These are phyloP conservation scores for Alternaria longipes DNA, from an alignment of 2,329 filamentous ascomycete genomes.

Conservation along the genomic window DNA sequence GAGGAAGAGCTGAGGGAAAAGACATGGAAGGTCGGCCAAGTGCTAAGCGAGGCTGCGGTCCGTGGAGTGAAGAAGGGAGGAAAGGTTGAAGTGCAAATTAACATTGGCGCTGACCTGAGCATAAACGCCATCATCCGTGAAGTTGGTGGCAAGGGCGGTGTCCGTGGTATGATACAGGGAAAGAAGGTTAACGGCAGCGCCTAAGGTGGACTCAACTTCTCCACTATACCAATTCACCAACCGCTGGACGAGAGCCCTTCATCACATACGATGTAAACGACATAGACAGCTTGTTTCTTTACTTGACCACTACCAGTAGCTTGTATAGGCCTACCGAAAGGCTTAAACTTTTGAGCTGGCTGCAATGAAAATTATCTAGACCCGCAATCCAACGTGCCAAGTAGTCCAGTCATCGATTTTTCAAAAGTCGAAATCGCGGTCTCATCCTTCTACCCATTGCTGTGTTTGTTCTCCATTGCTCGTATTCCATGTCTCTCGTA, in stretches of 20 bases:
- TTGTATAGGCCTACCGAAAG: neutral
- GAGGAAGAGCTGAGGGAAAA: conserved; percentile 89
- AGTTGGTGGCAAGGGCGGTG: conserved; percentile 84
- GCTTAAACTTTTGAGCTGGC: neutral
- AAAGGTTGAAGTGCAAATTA: conserved; percentile 94
- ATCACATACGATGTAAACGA: neutral
- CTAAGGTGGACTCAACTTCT: conserved; percentile 15
- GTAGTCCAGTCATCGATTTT: conserved; percentile 25
- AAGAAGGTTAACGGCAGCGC: conserved; percentile 44
- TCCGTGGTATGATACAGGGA: conserved; percentile 44
- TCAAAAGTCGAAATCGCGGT: conserved; percentile 32
- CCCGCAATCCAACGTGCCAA: neutral
- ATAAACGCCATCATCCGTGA: conserved; percentile 85
- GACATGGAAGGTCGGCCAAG: conserved; percentile 86
- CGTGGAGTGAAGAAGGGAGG: conserved; percentile 84
- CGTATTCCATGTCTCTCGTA: conserved; percentile 27
- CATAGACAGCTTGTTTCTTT: neutral
- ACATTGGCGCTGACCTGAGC: conserved; percentile 80
- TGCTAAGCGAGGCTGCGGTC: conserved; percentile 86
- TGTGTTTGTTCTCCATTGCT: conserved; percentile 34
- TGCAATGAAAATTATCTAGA: neutral
- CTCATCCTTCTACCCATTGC: conserved; percentile 34
- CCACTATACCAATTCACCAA: conserved; percentile 3
- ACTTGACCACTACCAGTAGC: neutral
- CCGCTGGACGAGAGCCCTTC: neutral